A percentile compares a stretch with the other conserved stretches of the same genome.
These are phyloP conservation scores for Nicotiana sylvestris DNA, from an alignment of 257 asterid species.

Conservation along the genomic window DNA sequence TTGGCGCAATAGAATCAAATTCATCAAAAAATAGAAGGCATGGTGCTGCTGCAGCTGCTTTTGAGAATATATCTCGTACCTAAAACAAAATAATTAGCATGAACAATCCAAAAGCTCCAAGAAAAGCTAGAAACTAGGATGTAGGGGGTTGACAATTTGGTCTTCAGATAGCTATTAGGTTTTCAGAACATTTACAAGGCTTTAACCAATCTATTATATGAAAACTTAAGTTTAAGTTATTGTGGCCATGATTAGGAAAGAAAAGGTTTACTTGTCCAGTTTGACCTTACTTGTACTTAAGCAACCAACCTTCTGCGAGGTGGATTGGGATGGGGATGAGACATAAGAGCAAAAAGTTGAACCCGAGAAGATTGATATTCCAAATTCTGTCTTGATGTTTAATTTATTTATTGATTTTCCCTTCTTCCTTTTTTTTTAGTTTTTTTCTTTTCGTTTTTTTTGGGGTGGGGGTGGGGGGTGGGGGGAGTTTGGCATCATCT, in stretches of 20 bases:
- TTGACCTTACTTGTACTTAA: not conserved
- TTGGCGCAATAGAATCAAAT: conserved; percentile 96
- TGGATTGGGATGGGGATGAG: not conserved
- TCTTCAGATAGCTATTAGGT: not conserved
- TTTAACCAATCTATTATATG: not conserved
- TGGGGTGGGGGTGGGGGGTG: not conserved
- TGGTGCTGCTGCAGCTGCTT: conserved; percentile 97
- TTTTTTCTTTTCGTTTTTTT: too few species aligned
- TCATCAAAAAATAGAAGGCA: conserved; percentile 93
- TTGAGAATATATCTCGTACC: conserved; percentile 92
- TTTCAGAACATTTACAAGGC: not conserved
- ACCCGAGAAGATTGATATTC: not conserved
- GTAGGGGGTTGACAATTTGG: not conserved
- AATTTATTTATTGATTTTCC: not conserved
- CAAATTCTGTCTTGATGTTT: conserved; percentile 1
- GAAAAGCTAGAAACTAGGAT: conserved; percentile 2
- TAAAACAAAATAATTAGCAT: conserved; percentile 27
- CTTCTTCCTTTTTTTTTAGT: not conserved
- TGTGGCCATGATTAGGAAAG: not conserved
- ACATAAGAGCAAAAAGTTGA: not conserved
- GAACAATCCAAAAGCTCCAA: conserved; percentile 11
- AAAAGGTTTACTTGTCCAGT: not conserved
- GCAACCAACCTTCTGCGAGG: not conserved
- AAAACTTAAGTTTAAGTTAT: not conserved
- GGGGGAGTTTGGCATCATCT: not conserved